Conservation (phyloP, 2,329 filamentous ascomycete species). For the Monilinia vaccinii-corymbosi region DNA sequence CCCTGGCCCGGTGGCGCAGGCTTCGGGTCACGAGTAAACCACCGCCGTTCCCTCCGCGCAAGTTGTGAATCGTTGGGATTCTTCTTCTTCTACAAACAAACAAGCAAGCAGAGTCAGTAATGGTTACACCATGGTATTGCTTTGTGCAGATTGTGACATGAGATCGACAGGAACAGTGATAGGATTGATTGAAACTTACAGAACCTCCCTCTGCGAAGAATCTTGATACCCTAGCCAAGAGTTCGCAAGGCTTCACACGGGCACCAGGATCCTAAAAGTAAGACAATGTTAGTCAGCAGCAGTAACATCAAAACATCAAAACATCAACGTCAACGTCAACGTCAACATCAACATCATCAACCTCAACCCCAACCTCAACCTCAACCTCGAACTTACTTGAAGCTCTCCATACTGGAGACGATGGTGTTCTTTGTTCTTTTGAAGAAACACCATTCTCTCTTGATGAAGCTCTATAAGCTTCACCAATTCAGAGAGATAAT, state of each 20-base stretch:
- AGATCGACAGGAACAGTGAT: too few species aligned
- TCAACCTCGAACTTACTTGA: constrained; percentile 2
- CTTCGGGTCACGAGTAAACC: too few species aligned
- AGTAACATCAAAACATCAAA: too few species aligned
- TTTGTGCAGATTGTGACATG: background rate
- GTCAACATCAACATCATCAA: background rate
- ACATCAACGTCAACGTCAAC: background rate
- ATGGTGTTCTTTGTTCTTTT: background rate
- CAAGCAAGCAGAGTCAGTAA: background rate
- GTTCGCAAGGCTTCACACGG: background rate
- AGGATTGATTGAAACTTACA: background rate
- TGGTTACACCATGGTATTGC: background rate
- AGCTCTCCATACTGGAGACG: background rate
- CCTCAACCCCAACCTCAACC: background rate
- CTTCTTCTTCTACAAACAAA: background rate
- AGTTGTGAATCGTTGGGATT: too few species aligned
- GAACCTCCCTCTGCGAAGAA: background rate
- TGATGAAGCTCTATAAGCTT: background rate
- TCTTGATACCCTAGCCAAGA: background rate
- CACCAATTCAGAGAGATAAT: background rate
- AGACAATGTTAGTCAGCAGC: constrained; percentile 4
- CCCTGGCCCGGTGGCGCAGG: too few species aligned
- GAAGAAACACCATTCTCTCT: background rate
- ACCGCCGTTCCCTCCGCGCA: too few species aligned
- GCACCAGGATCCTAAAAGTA: background rate